Percentiles rank a stretch among this genome's conserved stretches.
Conservation (phyloP, 345 rosid genomes). For the Citrus hindsii region DNA sequence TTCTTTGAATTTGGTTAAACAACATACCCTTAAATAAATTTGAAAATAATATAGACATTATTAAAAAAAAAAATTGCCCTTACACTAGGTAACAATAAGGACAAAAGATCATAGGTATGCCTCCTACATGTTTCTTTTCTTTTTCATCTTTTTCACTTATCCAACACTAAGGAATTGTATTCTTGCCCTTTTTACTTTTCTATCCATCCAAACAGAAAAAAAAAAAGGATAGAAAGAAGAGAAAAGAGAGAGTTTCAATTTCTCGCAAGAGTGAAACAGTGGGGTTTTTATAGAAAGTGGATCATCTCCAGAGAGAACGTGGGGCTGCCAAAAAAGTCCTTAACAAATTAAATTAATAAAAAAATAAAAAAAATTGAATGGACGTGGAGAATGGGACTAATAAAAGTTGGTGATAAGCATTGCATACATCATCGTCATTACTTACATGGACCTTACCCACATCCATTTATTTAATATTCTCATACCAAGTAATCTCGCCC, state of each 20-base stretch:
- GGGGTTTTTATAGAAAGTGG: background rate
- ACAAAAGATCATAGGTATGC: background rate
- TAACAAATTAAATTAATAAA: background rate
- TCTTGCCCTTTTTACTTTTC: background rate
- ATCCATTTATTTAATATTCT: background rate
- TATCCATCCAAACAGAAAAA: background rate
- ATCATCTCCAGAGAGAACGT: background rate
- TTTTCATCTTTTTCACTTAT: background rate
- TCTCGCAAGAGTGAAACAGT: background rate
- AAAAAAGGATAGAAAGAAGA: background rate
- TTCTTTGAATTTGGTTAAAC: no score
- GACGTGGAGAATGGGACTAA: conserved; percentile 22
- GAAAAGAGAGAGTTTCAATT: background rate
- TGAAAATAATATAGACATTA: no score
- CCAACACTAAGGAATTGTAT: background rate
- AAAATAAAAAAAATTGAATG: background rate
- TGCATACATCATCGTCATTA: background rate
- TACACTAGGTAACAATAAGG: background rate
- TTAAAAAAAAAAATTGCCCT: no score
- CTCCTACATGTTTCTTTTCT: background rate
- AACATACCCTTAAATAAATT: no score
- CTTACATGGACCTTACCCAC: background rate
- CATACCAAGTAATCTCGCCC: no score
- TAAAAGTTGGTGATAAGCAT: background rate
- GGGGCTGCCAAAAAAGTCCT: background rate